phyloP scores from a whole-genome alignment of 495 filamentous ascomycete genomes.

The Talaromyces ruber region DNA sequence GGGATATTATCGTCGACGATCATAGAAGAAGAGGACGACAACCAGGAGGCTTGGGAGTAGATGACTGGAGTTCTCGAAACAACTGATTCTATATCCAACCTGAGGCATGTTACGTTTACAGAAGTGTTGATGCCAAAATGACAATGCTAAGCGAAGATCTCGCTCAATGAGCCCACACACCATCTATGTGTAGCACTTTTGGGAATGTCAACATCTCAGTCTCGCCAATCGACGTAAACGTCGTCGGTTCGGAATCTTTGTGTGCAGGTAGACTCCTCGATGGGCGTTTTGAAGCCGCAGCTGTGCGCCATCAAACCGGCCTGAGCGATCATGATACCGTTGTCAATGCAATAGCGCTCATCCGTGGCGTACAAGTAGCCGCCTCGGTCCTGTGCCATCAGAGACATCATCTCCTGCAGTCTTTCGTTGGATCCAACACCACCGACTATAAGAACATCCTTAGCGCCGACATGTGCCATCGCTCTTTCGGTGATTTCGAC shows the following conservation, averaged over 20 bases:
- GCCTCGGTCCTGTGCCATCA: conserved; percentile 86
- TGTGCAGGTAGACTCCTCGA: conserved; percentile 83
- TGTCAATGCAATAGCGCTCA: conserved; percentile 97
- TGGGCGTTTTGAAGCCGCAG: conserved; percentile 63
- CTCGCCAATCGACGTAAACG: conserved; percentile 85
- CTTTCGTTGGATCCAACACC: conserved; percentile 98
- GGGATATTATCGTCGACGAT: conserved; percentile 50
- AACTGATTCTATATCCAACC: not conserved
- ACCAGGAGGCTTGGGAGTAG: conserved; percentile 15
- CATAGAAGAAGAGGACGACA: conserved; percentile 53
- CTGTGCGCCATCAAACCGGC: conserved; percentile 79
- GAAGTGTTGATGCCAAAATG: not conserved
- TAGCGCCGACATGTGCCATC: conserved; percentile 93
- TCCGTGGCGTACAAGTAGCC: conserved; percentile 92
- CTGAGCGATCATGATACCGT: conserved; percentile 99
- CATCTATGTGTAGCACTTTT: not conserved
- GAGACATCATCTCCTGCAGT: conserved; percentile 95
- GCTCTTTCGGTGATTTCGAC: conserved; percentile 98
- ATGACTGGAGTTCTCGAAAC: not conserved
- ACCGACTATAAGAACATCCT: conserved; percentile 87
- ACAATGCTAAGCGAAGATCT: not conserved
- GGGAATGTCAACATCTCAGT: conserved; percentile 20
- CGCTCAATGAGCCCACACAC: not conserved
- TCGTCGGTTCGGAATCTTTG: conserved; percentile 95
- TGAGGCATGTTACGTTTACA: not conserved